Conservation (phyloP, 805 yeast genomes). For the Pichia eremophila region DNA sequence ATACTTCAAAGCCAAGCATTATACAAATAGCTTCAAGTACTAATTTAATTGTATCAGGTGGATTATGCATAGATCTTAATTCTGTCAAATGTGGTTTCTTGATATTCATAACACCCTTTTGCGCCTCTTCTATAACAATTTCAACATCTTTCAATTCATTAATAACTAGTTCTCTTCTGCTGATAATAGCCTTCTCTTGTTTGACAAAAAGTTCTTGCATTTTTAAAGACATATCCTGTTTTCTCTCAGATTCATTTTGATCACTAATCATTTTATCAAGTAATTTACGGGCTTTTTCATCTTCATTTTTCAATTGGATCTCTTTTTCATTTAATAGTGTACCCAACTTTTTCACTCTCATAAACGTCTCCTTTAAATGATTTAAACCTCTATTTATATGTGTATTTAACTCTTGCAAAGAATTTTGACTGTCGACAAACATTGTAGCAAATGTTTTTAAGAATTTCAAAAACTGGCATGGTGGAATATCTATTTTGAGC, state of each 20-base stretch:
- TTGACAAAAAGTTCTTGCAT: slow-evolving; percentile 59
- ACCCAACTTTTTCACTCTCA: slow-evolving; percentile 57
- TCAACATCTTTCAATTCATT: slow-evolving; percentile 66
- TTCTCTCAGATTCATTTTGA: slow-evolving; percentile 88
- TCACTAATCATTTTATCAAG: slow-evolving; percentile 68
- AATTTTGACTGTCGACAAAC: slow-evolving; percentile 34
- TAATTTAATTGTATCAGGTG: slow-evolving; percentile 79
- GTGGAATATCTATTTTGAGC: slow-evolving; percentile 23
- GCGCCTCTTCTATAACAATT: slow-evolving; percentile 79
- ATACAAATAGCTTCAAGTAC: slow-evolving; percentile 84
- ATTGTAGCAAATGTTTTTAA: slow-evolving; percentile 34
- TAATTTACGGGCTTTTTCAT: slow-evolving; percentile 59
- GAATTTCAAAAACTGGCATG: slow-evolving; percentile 49
- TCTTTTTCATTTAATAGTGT: slow-evolving; percentile 45
- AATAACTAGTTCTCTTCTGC: slow-evolving; percentile 45
- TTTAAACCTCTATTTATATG: slow-evolving; percentile 70
- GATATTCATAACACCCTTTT: slow-evolving; percentile 81
- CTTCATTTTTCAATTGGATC: slow-evolving; percentile 41
- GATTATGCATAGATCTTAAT: slow-evolving; percentile 78
- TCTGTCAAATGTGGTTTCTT: slow-evolving; percentile 90
- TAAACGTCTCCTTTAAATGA: slow-evolving; percentile 64
- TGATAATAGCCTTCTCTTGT: slow-evolving; percentile 54
- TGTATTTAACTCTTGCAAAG: slow-evolving; percentile 56
- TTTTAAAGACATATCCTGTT: slow-evolving; percentile 73
- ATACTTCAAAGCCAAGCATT: slow-evolving; percentile 60